Base-by-base conservation (phyloP, 352 stramenopile species). In the Globisporangium camurandrum region DNA sequence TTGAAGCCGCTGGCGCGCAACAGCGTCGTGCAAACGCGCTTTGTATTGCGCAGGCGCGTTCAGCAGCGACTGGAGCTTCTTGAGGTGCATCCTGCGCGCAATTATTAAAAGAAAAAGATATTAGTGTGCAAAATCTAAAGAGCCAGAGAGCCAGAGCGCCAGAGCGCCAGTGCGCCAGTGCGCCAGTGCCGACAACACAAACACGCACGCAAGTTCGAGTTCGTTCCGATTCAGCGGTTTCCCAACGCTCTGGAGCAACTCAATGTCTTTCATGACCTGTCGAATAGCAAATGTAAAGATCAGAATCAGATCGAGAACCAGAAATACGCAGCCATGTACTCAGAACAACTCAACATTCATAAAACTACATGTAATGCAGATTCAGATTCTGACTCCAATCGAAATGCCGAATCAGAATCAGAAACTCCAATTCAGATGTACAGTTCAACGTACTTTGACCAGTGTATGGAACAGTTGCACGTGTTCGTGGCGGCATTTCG, bases 11-110 rank as follows among this genome's bases (percentile, higher is more conserved):
- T 91, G 76, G 10, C 90, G 62, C 22, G 84, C 71, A 34, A 89
- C 75, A 3, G 67, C 70, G 36, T 94, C 80, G 47, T 90, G 87
- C 27, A 94, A 57, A 30, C 82, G 84, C 0, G 84, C 84, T 59
- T 94, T 94, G 75, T 91, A 94, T 46, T 94, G 84, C 1, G 67
- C 78, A n/a, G 80, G 81, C 19, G 80, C 72, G 57, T 94, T 69
- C 46, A 94, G 58, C 49, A 92, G 56, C 41, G 63, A 77, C 51
- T 92, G 78, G 3, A 94, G 64, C 56, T 93, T 92, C 63, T 94
- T 90, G 51, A 94, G 52, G n/a, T n/a, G n/a, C n/a, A n/a, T n/a
- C n/a, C n/a, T n/a, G n/a, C n/a, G n/a, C n/a, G n/a, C n/a, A n/a
- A n/a, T n/a, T n/a, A n/a, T n/a, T n/a, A n/a, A n/a, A n/a, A n/a